A percentile compares a stretch with the other conserved stretches of the same genome.
Evolutionary conservation across 129 eudicot genomes (phyloP).

Genomic region (Ambrosia artemisiifolia): DNA sequence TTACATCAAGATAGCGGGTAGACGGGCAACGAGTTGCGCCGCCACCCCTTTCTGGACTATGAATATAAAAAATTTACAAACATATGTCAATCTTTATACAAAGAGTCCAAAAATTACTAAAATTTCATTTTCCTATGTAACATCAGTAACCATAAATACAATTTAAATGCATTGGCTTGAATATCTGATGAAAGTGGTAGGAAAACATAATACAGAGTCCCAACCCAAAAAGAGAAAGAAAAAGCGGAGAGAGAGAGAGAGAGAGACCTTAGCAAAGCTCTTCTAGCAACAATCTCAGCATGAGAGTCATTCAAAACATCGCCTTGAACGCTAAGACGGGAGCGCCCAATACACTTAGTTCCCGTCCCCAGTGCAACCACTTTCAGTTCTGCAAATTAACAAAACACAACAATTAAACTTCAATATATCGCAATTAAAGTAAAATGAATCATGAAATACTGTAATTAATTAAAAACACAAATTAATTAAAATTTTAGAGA

Average conservation of each 20-base stretch:
- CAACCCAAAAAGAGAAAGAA: neutral
- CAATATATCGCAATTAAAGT: too few species aligned
- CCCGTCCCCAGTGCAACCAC: conserved; percentile 92
- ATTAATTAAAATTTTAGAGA: too few species aligned
- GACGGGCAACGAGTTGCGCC: too few species aligned
- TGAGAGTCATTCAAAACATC: conserved; percentile 92
- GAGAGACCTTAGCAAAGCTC: conserved; percentile 82
- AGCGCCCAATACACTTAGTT: conserved; percentile 85
- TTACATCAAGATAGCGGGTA: too few species aligned
- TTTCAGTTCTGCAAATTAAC: conserved; percentile 50
- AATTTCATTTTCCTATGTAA: neutral
- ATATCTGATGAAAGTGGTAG: neutral
- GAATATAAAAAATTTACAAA: neutral
- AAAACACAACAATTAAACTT: neutral
- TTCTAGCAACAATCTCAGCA: conserved; percentile 87
- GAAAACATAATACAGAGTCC: neutral
- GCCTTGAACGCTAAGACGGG: conserved; percentile 58
- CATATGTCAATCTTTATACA: neutral
- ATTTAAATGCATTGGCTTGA: neutral
- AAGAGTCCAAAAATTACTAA: neutral
- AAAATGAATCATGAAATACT: too few species aligned
- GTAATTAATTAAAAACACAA: too few species aligned
- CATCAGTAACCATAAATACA: neutral
- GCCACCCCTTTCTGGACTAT: too few species aligned
- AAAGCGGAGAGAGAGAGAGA: too few species aligned